These are phyloP conservation scores for Rhizophagus clarus DNA, from an alignment of 192 early-diverging fungal species.

Conservation along the genomic window DNA sequence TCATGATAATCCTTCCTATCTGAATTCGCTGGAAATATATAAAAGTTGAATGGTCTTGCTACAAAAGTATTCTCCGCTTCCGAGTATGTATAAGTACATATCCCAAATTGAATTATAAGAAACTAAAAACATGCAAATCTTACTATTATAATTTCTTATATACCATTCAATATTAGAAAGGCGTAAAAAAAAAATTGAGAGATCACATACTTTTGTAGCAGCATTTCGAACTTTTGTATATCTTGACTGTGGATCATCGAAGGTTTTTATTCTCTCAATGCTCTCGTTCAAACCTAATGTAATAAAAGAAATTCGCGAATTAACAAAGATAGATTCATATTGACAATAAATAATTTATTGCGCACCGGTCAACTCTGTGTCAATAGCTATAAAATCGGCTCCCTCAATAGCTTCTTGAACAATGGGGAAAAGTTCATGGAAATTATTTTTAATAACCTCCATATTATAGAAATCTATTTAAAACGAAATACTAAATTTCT, in stretches of 20 bases:
- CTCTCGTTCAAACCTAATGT: slow-evolving; percentile 39
- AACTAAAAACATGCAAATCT: slow-evolving; percentile 31
- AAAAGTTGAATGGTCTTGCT: slow-evolving; percentile 86
- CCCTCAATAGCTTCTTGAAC: slow-evolving; percentile 66
- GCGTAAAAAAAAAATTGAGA: background rate
- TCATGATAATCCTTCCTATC: slow-evolving; percentile 51
- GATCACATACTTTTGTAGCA: slow-evolving; percentile 20
- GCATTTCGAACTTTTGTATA: slow-evolving; percentile 42
- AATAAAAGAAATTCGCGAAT: background rate
- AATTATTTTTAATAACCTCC: slow-evolving; percentile 69
- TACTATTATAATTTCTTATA: background rate
- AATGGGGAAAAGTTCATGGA: slow-evolving; percentile 58
- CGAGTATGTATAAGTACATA: slow-evolving; percentile 80
- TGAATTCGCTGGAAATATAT: slow-evolving; percentile 73
- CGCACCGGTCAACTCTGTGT: slow-evolving; percentile 82
- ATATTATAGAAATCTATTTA: slow-evolving; percentile 38
- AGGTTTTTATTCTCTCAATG: slow-evolving; percentile 29
- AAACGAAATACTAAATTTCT: background rate
- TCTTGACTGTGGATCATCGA: slow-evolving; percentile 38
- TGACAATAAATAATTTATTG: background rate
- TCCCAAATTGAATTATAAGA: slow-evolving; percentile 77
- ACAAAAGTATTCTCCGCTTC: slow-evolving; percentile 58
- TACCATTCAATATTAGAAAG: background rate
- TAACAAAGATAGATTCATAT: background rate
- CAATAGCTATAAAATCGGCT: slow-evolving; percentile 77